Evolutionary conservation across 2,329 filamentous ascomycete genomes (phyloP).

Genomic region (Stenocarpella maydis): DNA sequence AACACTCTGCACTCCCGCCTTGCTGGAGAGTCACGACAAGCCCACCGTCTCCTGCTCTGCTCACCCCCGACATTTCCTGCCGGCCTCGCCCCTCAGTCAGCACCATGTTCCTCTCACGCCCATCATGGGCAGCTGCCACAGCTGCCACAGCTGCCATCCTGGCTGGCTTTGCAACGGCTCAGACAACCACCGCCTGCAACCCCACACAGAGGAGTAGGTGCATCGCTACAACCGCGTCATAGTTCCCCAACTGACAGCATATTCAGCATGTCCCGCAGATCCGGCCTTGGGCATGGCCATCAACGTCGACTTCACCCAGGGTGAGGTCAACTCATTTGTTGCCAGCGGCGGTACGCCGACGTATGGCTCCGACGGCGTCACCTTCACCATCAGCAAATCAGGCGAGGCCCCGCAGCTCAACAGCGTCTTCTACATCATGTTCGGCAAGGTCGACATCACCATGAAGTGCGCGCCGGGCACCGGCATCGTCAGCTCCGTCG

Average conservation of each 20-base stretch:
- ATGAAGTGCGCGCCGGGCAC: conserved; percentile 87
- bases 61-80: not conserved
- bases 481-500: conserved; percentile 92
- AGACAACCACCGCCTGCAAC: conserved; percentile 46
- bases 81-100: not conserved
- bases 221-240: not conserved
- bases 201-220: conserved; percentile 42
- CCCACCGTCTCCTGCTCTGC: not conserved
- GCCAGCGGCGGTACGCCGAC: conserved; percentile 71
- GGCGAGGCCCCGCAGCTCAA: conserved; percentile 87
- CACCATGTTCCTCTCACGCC: conserved; percentile 38
- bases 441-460: conserved; percentile 85
- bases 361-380: conserved; percentile 79
- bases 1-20: not conserved
- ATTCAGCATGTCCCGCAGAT: conserved; percentile 74
- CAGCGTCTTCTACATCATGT: conserved; percentile 99
- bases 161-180: conserved; percentile 39
- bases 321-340: conserved; percentile 80
- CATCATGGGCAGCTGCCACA: conserved; percentile 36
- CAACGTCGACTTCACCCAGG: conserved; percentile 82
- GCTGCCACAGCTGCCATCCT: conserved; percentile 36
- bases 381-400: conserved; percentile 78
- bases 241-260: conserved; percentile 35
- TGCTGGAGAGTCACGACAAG: not conserved
- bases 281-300: conserved; percentile 85